These are phyloP conservation scores for Fusarium abutilonis DNA, from an alignment of 2,329 filamentous ascomycete species.

Conservation along the genomic window DNA sequence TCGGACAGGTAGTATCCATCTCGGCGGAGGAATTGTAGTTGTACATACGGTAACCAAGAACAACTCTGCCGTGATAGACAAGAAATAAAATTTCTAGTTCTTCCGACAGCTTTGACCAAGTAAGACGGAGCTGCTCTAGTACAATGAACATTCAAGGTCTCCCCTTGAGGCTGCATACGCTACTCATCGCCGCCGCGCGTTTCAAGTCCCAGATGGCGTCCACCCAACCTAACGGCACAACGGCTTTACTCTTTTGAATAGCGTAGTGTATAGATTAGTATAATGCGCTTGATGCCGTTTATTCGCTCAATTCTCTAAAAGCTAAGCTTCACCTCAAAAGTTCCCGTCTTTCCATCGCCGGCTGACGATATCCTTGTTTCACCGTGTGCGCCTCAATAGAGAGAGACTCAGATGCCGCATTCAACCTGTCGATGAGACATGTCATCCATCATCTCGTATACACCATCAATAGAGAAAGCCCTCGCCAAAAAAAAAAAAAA, in stretches of 20 bases:
- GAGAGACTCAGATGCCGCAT: constrained; percentile 5
- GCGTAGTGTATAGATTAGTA: too few species aligned
- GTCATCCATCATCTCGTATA: constrained; percentile 28
- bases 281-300: neutral
- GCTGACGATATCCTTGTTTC: constrained; percentile 24
- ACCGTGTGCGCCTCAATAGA: constrained; percentile 9
- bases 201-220: constrained; percentile 42
- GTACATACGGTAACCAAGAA: neutral
- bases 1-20: neutral
- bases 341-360: neutral
- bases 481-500: neutral
- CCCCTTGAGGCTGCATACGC: constrained; percentile 14
- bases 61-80: neutral
- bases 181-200: constrained; percentile 35
- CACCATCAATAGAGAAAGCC: neutral
- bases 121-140: neutral
- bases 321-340: neutral
- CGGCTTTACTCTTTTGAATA: constrained; percentile 1
- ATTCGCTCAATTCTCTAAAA: constrained; percentile 9
- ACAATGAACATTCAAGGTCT: neutral
- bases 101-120: constrained; percentile 11
- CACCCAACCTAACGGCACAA: constrained; percentile 23
- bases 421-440: constrained; percentile 24
- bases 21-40: neutral
- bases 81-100: neutral